phyloP scores from a whole-genome alignment of 768 basidiomycete species.

The Boletus bicolor region DNA sequence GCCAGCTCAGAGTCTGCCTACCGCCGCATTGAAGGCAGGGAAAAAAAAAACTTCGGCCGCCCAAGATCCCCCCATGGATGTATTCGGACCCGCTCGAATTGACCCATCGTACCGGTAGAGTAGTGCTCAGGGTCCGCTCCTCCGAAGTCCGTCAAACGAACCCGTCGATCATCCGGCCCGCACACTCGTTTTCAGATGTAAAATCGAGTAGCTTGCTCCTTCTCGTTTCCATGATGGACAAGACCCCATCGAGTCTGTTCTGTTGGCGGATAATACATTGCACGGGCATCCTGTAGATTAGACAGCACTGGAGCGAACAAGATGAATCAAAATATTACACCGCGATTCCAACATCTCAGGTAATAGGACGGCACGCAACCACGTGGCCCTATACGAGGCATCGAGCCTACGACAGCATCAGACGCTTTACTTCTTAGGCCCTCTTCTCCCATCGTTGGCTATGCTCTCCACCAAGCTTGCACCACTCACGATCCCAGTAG shows the following conservation, averaged over 20 bases:
- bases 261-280: background rate
- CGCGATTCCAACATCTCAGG: constrained; percentile 10
- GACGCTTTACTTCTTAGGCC: constrained; percentile 37
- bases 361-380: constrained; percentile 8
- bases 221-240: constrained; percentile 3
- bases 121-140: constrained; percentile 17
- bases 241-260: background rate
- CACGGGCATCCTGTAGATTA: constrained; percentile 10
- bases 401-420: constrained; percentile 24
- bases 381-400: constrained; percentile 1
- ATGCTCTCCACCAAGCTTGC: constrained; percentile 67
- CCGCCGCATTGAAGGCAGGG: constrained; percentile 1
- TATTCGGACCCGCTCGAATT: background rate
- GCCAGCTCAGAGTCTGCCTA: constrained; percentile 3
- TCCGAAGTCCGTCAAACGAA: constrained; percentile 40
- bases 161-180: constrained; percentile 34
- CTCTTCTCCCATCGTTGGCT: constrained; percentile 39
- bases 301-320: constrained; percentile 6
- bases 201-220: background rate
- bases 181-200: background rate
- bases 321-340: constrained; percentile 15
- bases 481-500: constrained; percentile 88
- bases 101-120: background rate
- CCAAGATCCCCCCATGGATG: background rate
- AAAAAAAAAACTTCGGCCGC: constrained; percentile 1